These are phyloP conservation scores for Scleroderma citrinum DNA, from an alignment of 768 basidiomycete species.

Conservation along the genomic window DNA sequence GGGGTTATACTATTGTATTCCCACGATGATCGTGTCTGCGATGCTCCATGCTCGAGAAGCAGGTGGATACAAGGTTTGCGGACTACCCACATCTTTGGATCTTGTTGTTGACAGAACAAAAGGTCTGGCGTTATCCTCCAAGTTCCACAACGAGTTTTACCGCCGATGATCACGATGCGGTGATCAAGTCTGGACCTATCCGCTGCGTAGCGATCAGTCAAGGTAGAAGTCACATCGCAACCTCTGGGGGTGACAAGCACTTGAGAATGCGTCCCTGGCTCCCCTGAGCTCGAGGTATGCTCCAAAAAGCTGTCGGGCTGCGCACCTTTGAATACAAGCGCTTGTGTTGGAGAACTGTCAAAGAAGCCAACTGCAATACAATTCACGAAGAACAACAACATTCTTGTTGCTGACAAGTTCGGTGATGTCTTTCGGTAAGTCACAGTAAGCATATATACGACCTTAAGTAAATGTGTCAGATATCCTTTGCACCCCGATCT, in stretches of 20 bases:
- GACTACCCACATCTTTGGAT: neutral
- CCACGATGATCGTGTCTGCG: too few relatives aligned
- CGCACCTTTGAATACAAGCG: slow-evolving; percentile 1
- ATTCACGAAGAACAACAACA: slow-evolving; percentile 57
- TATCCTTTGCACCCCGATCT: slow-evolving; percentile 47
- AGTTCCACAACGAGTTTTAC: slow-evolving; percentile 37
- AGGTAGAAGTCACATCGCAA: slow-evolving; percentile 45
- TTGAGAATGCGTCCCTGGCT: slow-evolving; percentile 58
- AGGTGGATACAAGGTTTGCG: slow-evolving; percentile 51
- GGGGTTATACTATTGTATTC: too few relatives aligned
- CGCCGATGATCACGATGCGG: slow-evolving; percentile 23
- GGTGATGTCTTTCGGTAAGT: slow-evolving; percentile 84
- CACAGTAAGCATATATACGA: neutral
- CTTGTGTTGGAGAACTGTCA: slow-evolving; percentile 57
- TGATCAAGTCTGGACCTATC: slow-evolving; percentile 50
- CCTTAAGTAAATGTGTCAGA: slow-evolving; percentile 28
- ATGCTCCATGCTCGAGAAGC: too few relatives aligned
- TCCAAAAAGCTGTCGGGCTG: neutral
- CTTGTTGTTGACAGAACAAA: slow-evolving; percentile 8
- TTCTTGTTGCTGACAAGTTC: slow-evolving; percentile 90
- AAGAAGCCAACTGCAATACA: slow-evolving; percentile 73
- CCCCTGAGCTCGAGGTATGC: slow-evolving; percentile 59
- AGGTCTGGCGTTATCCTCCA: slow-evolving; percentile 49
- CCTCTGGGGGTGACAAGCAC: slow-evolving; percentile 73
- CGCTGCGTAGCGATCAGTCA: slow-evolving; percentile 51